Base-by-base conservation (phyloP, 805 yeast species). In the Candida patagonica region DNA sequence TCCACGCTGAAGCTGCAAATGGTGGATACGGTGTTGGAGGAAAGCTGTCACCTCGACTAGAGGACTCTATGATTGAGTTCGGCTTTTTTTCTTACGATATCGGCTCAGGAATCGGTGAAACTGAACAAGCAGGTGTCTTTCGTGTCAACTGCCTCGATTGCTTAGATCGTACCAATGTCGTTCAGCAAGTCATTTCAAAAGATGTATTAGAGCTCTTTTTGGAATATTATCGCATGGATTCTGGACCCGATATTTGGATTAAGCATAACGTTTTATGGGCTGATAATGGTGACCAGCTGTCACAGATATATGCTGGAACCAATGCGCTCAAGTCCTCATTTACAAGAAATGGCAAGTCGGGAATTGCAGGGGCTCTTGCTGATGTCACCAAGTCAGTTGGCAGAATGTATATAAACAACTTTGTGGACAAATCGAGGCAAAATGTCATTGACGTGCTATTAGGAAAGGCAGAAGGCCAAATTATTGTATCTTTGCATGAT, bases 311-410 rank as follows among this genome's bases (percentile, higher is more conserved):
- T 61, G 89, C 98, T 0, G 97, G 98, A 22, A 92, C 99, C 0
- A 94, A 94, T 45, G 99, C 99, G 0, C 68, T 92, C 46, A 92
- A 92, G 60, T 84, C 96, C 0, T 86, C 96, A 3, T 92, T 82
- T 55, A 84, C 97, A 1, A 73, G 99, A 56, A 79, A 84, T 22
- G 98, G 98, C 19, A 89, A 88, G 54, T 87, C 88, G 96, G 86
- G 89, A 32, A 63, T 92, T 40, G 97, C 97, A 0, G 96, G 97
- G 26, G 96, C 96, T 0, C 62, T 92, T n/a, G 82, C 95, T 0
- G 99, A 92, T 62, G 96, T 94, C 3, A 87, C 97, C 1, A 92
- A 92, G 61, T 85, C 96, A 0, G 95, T 92, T 6, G 80, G 94
- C 30, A 71, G 99, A 60, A 78, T 92, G 75, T 92, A 92, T 59